Conservation (phyloP, 306 rosid genomes). For the Inga laurina region DNA sequence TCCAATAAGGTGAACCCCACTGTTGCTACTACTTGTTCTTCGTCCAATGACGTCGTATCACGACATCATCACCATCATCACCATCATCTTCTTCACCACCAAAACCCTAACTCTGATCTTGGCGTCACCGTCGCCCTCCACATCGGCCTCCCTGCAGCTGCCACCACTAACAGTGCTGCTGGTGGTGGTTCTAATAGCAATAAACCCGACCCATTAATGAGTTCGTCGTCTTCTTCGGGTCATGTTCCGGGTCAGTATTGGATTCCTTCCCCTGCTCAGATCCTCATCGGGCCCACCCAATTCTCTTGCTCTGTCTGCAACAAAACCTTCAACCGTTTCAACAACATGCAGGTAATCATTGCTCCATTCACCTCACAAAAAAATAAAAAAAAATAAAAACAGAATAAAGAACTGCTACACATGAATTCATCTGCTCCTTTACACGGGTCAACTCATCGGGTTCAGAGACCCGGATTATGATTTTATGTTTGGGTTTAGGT, state of each 20-base stretch:
- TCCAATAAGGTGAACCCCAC: slow-evolving; percentile 8
- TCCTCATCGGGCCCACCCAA: slow-evolving; percentile 93
- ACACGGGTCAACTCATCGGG: background rate
- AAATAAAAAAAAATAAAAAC: background rate
- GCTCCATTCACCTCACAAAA: background rate
- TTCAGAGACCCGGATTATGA: background rate
- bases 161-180: background rate
- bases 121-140: slow-evolving; percentile 84
- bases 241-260: slow-evolving; percentile 65
- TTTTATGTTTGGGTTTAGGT: background rate
- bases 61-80: background rate
- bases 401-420: background rate
- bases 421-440: background rate
- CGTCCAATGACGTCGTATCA: background rate
- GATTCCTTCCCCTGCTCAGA: slow-evolving; percentile 93
- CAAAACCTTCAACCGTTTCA: slow-evolving; percentile 93
- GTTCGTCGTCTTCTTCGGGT: background rate
- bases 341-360: slow-evolving; percentile 88
- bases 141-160: slow-evolving; percentile 56
- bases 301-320: slow-evolving; percentile 93
- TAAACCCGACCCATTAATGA: slow-evolving; percentile 26
- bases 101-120: slow-evolving; percentile 42
- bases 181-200: background rate
- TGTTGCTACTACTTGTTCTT: background rate
- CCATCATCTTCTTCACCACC: background rate